A percentile compares a stretch with the other conserved stretches of the same genome.
Evolutionary conservation across 164 flowering plant genomes (phyloP).

Genomic region (Annona squamosa): DNA sequence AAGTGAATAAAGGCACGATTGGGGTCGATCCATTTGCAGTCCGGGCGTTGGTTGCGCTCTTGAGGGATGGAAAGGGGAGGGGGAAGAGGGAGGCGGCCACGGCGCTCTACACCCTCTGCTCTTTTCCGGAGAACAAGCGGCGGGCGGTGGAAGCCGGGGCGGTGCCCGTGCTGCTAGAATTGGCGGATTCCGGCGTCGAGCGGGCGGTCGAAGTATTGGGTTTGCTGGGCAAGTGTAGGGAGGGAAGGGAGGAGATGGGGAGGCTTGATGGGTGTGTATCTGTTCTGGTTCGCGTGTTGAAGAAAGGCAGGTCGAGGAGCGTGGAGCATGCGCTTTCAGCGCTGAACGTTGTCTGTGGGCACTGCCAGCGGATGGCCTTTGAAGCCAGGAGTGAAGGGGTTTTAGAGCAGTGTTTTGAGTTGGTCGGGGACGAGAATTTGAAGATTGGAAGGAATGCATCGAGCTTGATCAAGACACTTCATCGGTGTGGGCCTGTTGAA

Average conservation of each 20-base stretch:
- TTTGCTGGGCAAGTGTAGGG: conserved; percentile 59
- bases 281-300: conserved; percentile 49
- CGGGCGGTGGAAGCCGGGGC: conserved; percentile 64
- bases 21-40: conserved; percentile 78
- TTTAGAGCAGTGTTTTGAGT: conserved; percentile 50
- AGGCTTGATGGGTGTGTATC: conserved; percentile 34
- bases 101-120: conserved; percentile 68
- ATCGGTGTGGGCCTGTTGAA: conserved; percentile 11
- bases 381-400: conserved; percentile 53
- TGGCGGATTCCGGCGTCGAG: conserved; percentile 58
- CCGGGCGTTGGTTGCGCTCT: conserved; percentile 42
- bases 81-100: conserved; percentile 92
- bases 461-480: conserved; percentile 49
- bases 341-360: conserved; percentile 45
- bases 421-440: conserved; percentile 77
- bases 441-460: conserved; percentile 71
- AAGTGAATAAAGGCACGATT: conserved; percentile 89
- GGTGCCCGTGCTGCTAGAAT: conserved; percentile 44
- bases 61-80: conserved; percentile 49
- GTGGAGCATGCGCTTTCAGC: conserved; percentile 55
- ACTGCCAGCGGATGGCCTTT: conserved; percentile 29
- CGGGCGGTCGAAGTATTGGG: conserved; percentile 80
- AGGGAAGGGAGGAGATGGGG: conserved; percentile 75
- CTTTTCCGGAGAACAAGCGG: conserved; percentile 68
- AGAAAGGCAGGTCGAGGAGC: conserved; percentile 52